phyloP scores from a whole-genome alignment of 1,139 yeast species.

The Pneumocystis oryctolagi region DNA sequence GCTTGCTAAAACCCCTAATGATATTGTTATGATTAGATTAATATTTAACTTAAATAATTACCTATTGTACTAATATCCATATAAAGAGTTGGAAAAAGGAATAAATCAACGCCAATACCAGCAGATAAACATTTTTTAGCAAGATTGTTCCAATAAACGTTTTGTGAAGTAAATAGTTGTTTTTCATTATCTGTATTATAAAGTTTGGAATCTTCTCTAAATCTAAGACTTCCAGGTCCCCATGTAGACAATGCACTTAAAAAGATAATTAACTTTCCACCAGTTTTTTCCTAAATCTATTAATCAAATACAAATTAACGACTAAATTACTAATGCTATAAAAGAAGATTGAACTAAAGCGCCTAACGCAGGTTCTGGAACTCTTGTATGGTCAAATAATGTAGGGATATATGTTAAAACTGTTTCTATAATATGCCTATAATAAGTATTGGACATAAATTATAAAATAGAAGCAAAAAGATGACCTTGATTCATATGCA shows the following conservation, averaged over 20 bases:
- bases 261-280: constrained; percentile 61
- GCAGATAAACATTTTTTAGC: constrained; percentile 42
- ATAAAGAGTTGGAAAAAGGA: constrained; percentile 48
- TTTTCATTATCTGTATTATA: constrained; percentile 40
- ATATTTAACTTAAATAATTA: constrained; percentile 19
- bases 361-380: constrained; percentile 66
- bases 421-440: constrained; percentile 36
- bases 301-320: neutral
- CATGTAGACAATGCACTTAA: constrained; percentile 59
- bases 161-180: constrained; percentile 41
- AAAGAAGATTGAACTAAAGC: constrained; percentile 61
- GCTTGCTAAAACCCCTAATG: constrained; percentile 30
- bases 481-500: constrained; percentile 47
- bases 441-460: neutral
- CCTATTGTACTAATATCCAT: constrained; percentile 68
- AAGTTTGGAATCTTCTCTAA: constrained; percentile 31
- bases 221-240: constrained; percentile 68
- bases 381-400: constrained; percentile 28
- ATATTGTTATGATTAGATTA: neutral
- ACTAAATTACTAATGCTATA: constrained; percentile 32
- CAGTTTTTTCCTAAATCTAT: constrained; percentile 29
- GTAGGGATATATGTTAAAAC: constrained; percentile 50
- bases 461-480: neutral
- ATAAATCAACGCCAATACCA: constrained; percentile 65
- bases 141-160: constrained; percentile 46